Conservation (phyloP, 1,139 yeast genomes). For the Candida sp. region DNA sequence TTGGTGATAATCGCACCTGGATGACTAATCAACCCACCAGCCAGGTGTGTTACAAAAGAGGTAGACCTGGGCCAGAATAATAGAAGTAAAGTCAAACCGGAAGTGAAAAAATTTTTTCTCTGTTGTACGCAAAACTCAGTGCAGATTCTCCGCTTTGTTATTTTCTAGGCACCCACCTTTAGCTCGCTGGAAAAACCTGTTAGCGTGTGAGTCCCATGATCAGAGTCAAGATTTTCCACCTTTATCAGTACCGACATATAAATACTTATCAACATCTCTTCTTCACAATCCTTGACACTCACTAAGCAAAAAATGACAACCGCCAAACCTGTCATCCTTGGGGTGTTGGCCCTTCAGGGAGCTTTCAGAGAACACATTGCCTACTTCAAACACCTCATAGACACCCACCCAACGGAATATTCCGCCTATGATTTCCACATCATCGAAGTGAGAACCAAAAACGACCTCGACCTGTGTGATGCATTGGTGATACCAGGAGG, state of each 20-base stretch:
- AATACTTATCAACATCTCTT: background rate
- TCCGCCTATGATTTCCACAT: conserved; percentile 26
- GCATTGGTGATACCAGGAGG: conserved; percentile 83
- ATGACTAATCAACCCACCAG: too few species aligned
- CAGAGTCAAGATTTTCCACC: background rate
- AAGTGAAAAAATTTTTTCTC: background rate
- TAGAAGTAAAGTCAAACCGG: background rate
- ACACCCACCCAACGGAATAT: conserved; percentile 20
- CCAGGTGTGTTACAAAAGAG: too few species aligned
- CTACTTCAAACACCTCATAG: conserved; percentile 48
- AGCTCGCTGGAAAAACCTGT: background rate
- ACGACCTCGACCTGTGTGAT: conserved; percentile 53
- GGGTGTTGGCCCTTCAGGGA: conserved; percentile 83
- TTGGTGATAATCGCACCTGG: too few species aligned
- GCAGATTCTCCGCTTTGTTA: background rate
- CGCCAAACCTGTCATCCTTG: conserved; percentile 39
- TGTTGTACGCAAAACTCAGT: background rate
- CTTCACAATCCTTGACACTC: too few species aligned
- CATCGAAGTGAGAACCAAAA: conserved; percentile 56
- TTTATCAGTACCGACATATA: background rate
- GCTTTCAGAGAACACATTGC: conserved; percentile 77
- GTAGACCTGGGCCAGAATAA: too few species aligned
- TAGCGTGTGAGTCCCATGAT: background rate
- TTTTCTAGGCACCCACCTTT: background rate
- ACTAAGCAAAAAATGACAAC: conserved; percentile 15